Conservation (phyloP, 148 eudicot species). For the Diospyros kaki region DNA sequence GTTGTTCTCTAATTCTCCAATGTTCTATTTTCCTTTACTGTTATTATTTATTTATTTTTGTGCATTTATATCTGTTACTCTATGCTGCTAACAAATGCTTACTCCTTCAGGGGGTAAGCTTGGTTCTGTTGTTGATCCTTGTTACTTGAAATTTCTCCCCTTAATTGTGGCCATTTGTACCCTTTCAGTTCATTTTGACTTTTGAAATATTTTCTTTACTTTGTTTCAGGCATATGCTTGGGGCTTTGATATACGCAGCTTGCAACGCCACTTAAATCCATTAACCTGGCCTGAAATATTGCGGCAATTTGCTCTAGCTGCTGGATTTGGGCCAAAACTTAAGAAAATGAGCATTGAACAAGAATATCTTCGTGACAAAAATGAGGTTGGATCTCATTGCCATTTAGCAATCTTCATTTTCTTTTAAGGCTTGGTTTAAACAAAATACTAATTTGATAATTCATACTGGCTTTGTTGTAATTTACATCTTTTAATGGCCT, state of each 20-base stretch:
- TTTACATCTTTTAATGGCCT: neutral
- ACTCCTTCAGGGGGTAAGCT: conserved; percentile 67
- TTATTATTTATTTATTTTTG: neutral
- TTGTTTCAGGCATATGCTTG: conserved; percentile 78
- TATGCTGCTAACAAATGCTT: neutral
- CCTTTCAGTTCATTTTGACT: neutral
- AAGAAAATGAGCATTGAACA: conserved; percentile 57
- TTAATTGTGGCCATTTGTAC: neutral
- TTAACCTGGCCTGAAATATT: conserved; percentile 88
- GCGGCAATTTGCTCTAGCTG: conserved; percentile 83
- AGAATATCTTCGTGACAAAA: conserved; percentile 53
- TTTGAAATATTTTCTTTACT: neutral
- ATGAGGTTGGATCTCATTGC: conserved; percentile 47
- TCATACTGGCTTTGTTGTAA: neutral
- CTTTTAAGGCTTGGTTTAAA: neutral
- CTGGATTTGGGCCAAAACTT: conserved; percentile 89
- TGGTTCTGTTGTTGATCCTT: neutral
- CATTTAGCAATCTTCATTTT: neutral
- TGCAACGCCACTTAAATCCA: conserved; percentile 77
- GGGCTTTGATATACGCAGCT: conserved; percentile 89
- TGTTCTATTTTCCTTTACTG: neutral
- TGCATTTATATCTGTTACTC: neutral
- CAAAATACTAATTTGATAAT: neutral
- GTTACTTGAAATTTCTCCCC: neutral
- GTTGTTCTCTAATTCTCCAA: neutral